phyloP scores from a whole-genome alignment of 2,329 filamentous ascomycete genomes.

The Colletotrichum sp. region DNA sequence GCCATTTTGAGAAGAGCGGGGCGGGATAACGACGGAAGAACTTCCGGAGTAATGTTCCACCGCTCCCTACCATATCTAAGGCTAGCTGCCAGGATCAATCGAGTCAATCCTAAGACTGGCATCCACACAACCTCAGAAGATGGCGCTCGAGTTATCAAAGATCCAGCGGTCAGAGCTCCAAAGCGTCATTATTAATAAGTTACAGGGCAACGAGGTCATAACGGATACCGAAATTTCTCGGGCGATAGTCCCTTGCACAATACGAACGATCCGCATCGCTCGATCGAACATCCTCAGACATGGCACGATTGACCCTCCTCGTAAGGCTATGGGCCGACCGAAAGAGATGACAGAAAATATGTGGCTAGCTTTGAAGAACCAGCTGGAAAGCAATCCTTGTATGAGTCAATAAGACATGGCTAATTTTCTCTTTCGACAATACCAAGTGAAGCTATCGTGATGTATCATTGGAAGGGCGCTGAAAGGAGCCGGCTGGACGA shows the following conservation, averaged over 20 bases:
- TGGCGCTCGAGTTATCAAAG: not conserved
- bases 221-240: not conserved
- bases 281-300: not conserved
- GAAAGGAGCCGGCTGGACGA: conserved; percentile 14
- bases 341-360: conserved; percentile 23
- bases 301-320: not conserved
- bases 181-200: not conserved
- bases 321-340: not conserved
- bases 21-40: too few species aligned
- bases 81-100: too few species aligned
- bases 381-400: conserved; percentile 1
- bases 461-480: not conserved
- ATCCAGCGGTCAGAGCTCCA: not conserved
- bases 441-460: conserved; percentile 12
- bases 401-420: conserved; percentile 18
- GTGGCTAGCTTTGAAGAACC: conserved; percentile 9
- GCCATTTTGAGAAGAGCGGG: too few species aligned
- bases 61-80: not conserved
- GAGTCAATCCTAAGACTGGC: too few species aligned
- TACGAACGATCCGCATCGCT: not conserved
- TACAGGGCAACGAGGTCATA: not conserved
- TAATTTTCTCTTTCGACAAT: conserved; percentile 9
- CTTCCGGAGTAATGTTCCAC: not conserved
- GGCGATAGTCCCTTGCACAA: not conserved
- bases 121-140: not conserved